Evolutionary conservation across 139 green algal species (phyloP).

Genomic region (Tetradesmus lagerheimii): DNA sequence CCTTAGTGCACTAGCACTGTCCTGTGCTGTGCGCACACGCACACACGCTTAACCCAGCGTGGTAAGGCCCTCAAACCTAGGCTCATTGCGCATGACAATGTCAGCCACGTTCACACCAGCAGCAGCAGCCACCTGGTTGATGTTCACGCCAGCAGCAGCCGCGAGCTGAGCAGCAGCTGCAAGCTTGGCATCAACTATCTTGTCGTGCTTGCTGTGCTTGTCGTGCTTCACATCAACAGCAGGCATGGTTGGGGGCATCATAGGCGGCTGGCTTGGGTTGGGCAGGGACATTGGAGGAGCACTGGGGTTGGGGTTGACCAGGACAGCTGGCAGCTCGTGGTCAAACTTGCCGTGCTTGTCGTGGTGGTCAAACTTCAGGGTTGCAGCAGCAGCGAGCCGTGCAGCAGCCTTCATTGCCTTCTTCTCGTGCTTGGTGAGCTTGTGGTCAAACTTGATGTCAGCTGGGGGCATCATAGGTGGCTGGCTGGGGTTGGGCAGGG

Average conservation of each 20-base stretch:
- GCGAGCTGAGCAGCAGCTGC: background rate
- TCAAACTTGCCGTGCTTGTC: background rate
- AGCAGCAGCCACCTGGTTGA: background rate
- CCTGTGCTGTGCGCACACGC: too few relatives aligned
- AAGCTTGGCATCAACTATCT: background rate
- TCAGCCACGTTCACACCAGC: background rate
- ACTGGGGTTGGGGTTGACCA: background rate
- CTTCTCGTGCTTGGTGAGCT: background rate
- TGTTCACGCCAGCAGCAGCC: background rate
- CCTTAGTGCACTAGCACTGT: too few relatives aligned
- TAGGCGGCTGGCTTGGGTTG: background rate
- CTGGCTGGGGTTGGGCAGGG: background rate
- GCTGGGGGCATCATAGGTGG: background rate
- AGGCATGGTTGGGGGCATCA: background rate
- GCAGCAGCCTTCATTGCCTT: background rate
- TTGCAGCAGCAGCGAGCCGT: too few relatives aligned
- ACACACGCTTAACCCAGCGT: background rate
- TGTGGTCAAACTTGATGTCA: background rate
- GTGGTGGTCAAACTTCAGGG: background rate
- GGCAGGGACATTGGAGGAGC: background rate
- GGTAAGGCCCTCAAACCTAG: background rate
- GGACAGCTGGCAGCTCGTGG: background rate
- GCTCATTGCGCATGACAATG: background rate
- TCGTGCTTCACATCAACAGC: background rate
- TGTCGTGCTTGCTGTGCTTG: background rate